Conservation (phyloP, 345 rosid species). For the Adansonia digitata region DNA sequence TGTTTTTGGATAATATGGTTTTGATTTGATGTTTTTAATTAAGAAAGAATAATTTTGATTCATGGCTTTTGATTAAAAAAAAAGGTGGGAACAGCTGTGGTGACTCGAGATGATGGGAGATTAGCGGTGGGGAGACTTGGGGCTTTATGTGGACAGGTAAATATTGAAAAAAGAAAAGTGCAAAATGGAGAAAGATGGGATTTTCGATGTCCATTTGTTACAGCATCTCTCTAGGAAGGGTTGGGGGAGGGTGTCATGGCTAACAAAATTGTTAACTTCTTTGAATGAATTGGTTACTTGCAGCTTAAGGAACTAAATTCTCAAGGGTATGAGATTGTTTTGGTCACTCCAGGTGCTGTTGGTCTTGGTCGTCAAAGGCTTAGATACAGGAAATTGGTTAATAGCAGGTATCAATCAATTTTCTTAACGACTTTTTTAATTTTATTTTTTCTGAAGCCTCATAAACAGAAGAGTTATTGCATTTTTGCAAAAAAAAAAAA, state of each 20-base stretch:
- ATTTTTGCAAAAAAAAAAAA: too few relatives aligned
- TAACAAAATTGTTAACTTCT: background rate
- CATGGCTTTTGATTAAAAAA: background rate
- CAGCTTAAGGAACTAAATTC: conserved; percentile 51
- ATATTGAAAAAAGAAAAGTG: background rate
- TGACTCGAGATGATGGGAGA: conserved; percentile 50
- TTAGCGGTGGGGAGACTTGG: conserved; percentile 55
- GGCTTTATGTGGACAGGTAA: conserved; percentile 53
- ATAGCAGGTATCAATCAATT: conserved; percentile 56
- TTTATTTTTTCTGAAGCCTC: background rate
- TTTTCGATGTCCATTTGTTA: background rate
- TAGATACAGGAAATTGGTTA: conserved; percentile 38
- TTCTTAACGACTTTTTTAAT: too few relatives aligned
- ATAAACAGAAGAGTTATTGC: background rate
- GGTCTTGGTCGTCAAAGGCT: conserved; percentile 59
- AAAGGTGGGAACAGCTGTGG: conserved; percentile 62
- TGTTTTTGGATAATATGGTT: background rate
- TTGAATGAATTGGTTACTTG: conserved; percentile 1
- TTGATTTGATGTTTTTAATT: background rate
- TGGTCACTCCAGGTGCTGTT: conserved; percentile 55
- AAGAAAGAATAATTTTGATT: background rate
- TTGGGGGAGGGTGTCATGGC: background rate
- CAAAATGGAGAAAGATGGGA: background rate
- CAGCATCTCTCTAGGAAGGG: background rate
- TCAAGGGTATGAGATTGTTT: conserved; percentile 40